Percentiles rank a stretch among this genome's conserved stretches.
Evolutionary conservation across 345 rosid species (phyloP).

Genomic region (Toxicodendron radicans): DNA sequence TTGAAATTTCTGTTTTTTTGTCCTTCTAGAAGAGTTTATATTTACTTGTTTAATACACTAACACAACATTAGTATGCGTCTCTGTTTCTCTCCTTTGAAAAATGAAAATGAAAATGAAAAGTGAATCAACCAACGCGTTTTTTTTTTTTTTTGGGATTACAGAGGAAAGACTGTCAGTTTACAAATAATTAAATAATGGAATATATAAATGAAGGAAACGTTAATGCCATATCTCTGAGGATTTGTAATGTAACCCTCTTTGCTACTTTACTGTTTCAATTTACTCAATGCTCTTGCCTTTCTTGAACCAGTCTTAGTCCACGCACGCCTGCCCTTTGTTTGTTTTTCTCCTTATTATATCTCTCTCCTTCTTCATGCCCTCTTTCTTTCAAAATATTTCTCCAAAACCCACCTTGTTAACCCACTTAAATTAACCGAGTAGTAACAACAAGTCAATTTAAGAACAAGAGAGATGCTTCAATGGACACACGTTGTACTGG

Average conservation of each 20-base stretch:
- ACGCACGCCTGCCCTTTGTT: conserved; percentile 22
- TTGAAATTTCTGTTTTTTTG: neutral
- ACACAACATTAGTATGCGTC: neutral
- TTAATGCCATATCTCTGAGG: neutral
- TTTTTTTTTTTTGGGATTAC: neutral
- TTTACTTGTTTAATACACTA: neutral
- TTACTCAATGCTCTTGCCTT: conserved; percentile 24
- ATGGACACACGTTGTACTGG: conserved; percentile 37
- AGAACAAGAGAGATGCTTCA: conserved; percentile 37
- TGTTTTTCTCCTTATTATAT: conserved; percentile 4
- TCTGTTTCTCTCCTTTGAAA: conserved; percentile 5
- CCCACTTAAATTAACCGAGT: neutral
- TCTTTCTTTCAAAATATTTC: conserved; percentile 7
- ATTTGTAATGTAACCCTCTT: neutral
- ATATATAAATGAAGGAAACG: neutral
- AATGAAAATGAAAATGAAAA: neutral
- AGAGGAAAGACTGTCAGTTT: conserved; percentile 27
- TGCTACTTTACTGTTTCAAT: conserved; percentile 1
- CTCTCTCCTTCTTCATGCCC: conserved; percentile 1
- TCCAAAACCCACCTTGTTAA: neutral
- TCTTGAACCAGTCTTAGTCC: conserved; percentile 56
- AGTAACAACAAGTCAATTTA: neutral
- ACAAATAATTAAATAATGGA: conserved; percentile 9
- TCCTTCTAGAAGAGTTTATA: conserved; percentile 28
- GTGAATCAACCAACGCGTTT: neutral